Evolutionary conservation across 2,329 filamentous ascomycete species (phyloP), one percentile per base, ranked within the genome.

Genomic region (Calonectria multiphialidica): DNA sequence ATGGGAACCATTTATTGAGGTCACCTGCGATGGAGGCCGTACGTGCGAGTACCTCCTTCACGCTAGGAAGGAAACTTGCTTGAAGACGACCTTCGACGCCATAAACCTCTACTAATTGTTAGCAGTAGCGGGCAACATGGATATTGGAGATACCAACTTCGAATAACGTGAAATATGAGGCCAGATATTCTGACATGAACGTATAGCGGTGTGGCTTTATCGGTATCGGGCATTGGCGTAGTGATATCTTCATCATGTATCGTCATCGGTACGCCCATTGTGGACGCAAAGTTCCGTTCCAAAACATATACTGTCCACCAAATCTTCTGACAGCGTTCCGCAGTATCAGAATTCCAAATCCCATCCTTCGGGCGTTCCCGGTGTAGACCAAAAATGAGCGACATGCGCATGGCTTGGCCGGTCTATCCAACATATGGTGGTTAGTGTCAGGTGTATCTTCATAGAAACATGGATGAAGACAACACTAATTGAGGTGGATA

Each of bases 241-340:
- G 68, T 71, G 15, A 71, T 71, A 15, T 71, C 68, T 12, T 71
- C 68, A 13, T 71, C 68, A 21, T 71, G 68, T 9, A 71, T 55
- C 0, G 68, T 53, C 68, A 71, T 71, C 9, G 68, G 68, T 28
- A 71, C 68, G 3, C 68, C 68, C 28, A 71, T 71, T 13, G 62
- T 71, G 4, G 62, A 66, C 8, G 68, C 45, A 23, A 71, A 71
- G 35, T 59, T 66, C 6, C 63, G 63, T 28, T 71, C 68, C 18
- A 71, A 30, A 10, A 71, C 66, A 21, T 71, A 71, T 5, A 71
- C 68, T 1, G 68, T 71, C 68, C 68, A 71, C 68, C 68, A 71
- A 45, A 71, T 64, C 21, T 66, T 71, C 18, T 71, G 68, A 23
- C 68, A 71, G 21, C 68, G 68, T 16, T 30, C 44, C 16, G 53